Percentiles rank a stretch among this genome's conserved stretches.
Evolutionary conservation across 139 green algal species (phyloP).

Genomic region (Volvox africanus): DNA sequence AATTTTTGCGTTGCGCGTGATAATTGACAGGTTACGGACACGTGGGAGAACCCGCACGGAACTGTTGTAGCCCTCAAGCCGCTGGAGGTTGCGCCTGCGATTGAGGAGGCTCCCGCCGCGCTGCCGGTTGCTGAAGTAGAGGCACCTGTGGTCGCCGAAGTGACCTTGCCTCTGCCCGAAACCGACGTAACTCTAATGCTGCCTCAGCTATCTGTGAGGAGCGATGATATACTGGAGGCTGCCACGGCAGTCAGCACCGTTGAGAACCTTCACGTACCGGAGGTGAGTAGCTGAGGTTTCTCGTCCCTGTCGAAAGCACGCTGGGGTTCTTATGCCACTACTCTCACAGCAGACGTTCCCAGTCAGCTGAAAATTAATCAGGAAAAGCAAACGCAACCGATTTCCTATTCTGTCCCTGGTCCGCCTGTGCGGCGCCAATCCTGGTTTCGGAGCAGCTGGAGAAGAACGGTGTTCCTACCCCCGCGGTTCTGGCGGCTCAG

Average conservation of each 20-base stretch:
- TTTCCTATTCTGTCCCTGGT: neutral
- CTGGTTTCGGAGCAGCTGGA: conserved; percentile 11
- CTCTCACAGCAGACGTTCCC: too few species aligned
- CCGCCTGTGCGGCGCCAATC: neutral
- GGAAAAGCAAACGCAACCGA: too few species aligned
- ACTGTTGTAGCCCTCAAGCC: neutral
- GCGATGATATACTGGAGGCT: neutral
- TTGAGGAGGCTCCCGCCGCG: neutral
- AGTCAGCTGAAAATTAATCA: too few species aligned
- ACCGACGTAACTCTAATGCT: too few species aligned
- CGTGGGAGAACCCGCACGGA: neutral
- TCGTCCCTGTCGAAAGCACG: too few species aligned
- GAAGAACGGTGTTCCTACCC: neutral
- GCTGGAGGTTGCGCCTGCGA: neutral
- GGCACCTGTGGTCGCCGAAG: neutral
- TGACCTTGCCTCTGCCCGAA: too few species aligned
- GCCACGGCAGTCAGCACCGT: conserved; percentile 13
- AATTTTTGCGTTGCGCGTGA: neutral
- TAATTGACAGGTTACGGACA: neutral
- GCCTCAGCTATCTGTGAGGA: neutral
- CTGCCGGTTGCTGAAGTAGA: neutral
- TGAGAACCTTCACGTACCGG: conserved; percentile 12
- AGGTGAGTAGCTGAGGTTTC: neutral
- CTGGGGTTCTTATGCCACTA: too few species aligned
- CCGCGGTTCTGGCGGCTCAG: neutral